phyloP scores from a whole-genome alignment of 2,329 filamentous ascomycete genomes.

The Cladosporium sp. region DNA sequence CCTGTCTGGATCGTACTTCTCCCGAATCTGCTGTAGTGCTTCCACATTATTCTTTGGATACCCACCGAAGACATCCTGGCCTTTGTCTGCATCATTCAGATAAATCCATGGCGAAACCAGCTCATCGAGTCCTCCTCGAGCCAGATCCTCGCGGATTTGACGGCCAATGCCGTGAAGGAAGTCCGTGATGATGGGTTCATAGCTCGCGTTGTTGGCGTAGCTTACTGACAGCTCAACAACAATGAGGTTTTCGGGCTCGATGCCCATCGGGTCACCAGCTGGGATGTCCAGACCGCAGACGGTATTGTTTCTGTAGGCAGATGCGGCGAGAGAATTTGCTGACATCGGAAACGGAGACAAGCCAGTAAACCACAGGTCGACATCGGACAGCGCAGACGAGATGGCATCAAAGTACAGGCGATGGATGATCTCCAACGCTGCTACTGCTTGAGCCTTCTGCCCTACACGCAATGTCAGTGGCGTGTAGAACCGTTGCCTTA shows the following conservation, averaged over 20 bases:
- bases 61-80: constrained; percentile 19
- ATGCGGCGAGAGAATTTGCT: background rate
- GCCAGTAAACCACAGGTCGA: constrained; percentile 4
- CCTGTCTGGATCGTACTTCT: constrained; percentile 19
- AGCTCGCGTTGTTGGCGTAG: constrained; percentile 5
- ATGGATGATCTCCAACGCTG: constrained; percentile 1
- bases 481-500: constrained; percentile 1
- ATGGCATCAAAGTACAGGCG: background rate
- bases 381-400: background rate
- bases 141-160: background rate
- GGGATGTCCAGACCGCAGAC: background rate
- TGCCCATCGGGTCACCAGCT: constrained; percentile 6
- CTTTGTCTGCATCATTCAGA: no score
- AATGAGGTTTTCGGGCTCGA: background rate
- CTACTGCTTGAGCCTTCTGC: background rate
- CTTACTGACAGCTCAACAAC: constrained; percentile 2
- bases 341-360: constrained; percentile 5
- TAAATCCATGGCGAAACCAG: no score
- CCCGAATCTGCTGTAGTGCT: constrained; percentile 14
- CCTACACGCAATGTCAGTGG: background rate
- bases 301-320: background rate
- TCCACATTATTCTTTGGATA: constrained; percentile 18
- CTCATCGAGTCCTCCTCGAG: constrained; percentile 1
- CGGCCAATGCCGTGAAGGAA: background rate
- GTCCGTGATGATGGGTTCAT: constrained; percentile 4